Evolutionary conservation across 495 filamentous ascomycete genomes (phyloP).

Genomic region (Chaetomium fimeti): DNA sequence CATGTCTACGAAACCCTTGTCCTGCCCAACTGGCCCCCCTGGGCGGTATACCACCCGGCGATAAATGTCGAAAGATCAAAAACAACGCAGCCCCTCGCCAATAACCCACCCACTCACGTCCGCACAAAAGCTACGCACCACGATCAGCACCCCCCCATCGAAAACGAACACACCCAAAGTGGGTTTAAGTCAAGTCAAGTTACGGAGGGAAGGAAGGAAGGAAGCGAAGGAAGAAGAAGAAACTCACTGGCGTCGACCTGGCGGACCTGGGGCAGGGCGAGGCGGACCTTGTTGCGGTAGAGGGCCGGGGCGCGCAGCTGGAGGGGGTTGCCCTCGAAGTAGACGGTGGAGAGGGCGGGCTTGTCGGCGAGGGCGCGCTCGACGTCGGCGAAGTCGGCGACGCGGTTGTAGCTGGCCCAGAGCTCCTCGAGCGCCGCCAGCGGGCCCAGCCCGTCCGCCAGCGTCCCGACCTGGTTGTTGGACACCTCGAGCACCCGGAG

Average conservation of each 20-base stretch:
- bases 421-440: conserved; percentile 78
- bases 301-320: conserved; percentile 70
- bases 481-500: conserved; percentile 85
- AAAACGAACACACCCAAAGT: neutral
- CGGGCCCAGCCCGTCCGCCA: conserved; percentile 63
- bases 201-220: neutral
- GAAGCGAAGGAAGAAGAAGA: neutral
- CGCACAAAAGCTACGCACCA: conserved; percentile 44
- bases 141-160: conserved; percentile 32
- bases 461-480: conserved; percentile 77
- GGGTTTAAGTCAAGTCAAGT: neutral
- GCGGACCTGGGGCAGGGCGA: conserved; percentile 80
- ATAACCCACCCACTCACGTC: neutral
- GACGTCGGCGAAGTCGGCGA: conserved; percentile 77
- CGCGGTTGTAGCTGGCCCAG: conserved; percentile 88
- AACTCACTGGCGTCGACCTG: conserved; percentile 98
- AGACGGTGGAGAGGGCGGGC: conserved; percentile 81
- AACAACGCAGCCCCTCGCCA: neutral
- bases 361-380: conserved; percentile 77
- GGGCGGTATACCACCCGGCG: neutral
- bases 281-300: conserved; percentile 88
- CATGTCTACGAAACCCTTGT: neutral
- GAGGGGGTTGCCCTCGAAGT: conserved; percentile 94
- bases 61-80: neutral
- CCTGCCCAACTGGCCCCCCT: neutral